A percentile compares a stretch with the other conserved stretches of the same genome.
phyloP scores from a whole-genome alignment of 2,329 filamentous ascomycete species.

The Juglanconis oblonga region DNA sequence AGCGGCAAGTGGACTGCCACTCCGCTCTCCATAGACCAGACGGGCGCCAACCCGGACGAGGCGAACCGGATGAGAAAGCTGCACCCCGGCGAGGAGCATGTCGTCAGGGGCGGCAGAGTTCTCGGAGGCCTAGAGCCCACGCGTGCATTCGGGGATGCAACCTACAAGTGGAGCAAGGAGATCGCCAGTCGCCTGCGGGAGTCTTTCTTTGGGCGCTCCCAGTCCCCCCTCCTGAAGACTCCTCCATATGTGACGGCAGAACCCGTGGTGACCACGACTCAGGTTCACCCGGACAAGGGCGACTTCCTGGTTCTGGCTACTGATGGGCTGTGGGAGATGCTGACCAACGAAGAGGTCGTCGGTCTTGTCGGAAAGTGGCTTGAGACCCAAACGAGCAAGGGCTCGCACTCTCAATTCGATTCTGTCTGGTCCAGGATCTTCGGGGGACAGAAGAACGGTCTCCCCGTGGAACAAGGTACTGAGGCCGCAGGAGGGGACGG shows the following conservation, averaged over 20 bases:
- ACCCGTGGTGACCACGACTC: constrained; percentile 88
- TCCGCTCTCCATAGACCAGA: constrained; percentile 88
- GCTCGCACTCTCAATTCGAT: constrained; percentile 63
- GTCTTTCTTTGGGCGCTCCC: constrained; percentile 82
- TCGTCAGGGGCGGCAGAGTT: constrained; percentile 84
- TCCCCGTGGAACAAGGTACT: constrained; percentile 73
- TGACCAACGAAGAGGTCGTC: constrained; percentile 97
- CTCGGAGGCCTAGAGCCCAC: constrained; percentile 89
- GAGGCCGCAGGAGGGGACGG: constrained; percentile 53
- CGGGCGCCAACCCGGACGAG: constrained; percentile 83
- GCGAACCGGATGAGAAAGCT: constrained; percentile 76
- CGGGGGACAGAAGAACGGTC: constrained; percentile 46
- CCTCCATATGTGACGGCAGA: constrained; percentile 97
- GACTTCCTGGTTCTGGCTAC: constrained; percentile 97
- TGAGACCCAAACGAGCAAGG: constrained; percentile 63
- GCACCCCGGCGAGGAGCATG: constrained; percentile 85
- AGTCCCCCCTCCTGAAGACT: constrained; percentile 75
- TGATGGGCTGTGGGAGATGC: constrained; percentile 97
- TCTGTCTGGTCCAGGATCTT: constrained; percentile 66
- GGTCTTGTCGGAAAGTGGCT: constrained; percentile 97
- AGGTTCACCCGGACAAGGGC: constrained; percentile 82
- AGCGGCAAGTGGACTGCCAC: constrained; percentile 93
- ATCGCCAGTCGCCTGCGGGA: constrained; percentile 78
- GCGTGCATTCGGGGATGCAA: constrained; percentile 91
- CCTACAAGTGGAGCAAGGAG: constrained; percentile 92